phyloP scores from a whole-genome alignment of 768 basidiomycete species.

The Naganishia antarctica region DNA sequence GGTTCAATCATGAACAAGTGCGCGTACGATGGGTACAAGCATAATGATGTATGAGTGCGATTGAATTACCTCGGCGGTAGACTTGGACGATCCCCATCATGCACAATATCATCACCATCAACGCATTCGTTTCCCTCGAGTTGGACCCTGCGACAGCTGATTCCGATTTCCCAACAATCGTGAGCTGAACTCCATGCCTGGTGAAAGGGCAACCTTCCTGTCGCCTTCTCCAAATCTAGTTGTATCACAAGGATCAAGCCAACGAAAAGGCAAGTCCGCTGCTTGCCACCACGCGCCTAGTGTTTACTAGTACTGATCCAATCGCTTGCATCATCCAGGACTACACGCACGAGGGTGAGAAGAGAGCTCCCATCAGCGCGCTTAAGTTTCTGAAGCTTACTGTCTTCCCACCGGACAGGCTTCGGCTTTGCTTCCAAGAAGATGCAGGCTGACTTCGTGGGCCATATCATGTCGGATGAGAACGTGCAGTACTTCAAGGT shows the following conservation, averaged over 20 bases:
- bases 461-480: slow-evolving; percentile 31
- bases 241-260: slow-evolving; percentile 52
- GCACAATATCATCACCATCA: slow-evolving; percentile 51
- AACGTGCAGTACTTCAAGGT: slow-evolving; percentile 41
- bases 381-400: too few relatives aligned
- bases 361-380: not conserved
- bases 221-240: slow-evolving; percentile 28
- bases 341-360: slow-evolving; percentile 49
- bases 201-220: not conserved
- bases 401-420: slow-evolving; percentile 27
- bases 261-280: slow-evolving; percentile 46
- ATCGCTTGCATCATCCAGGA: slow-evolving; percentile 33
- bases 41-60: not conserved
- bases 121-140: slow-evolving; percentile 51
- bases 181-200: too few relatives aligned
- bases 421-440: slow-evolving; percentile 53
- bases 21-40: not conserved
- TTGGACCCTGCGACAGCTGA: slow-evolving; percentile 52
- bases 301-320: not conserved
- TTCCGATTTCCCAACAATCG: slow-evolving; percentile 51
- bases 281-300: too few relatives aligned
- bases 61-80: slow-evolving; percentile 30
- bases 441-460: slow-evolving; percentile 50
- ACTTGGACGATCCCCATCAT: slow-evolving; percentile 52
- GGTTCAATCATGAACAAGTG: slow-evolving; percentile 53